A percentile compares a stretch with the other conserved stretches of the same genome.
These are phyloP conservation scores for Lactifluus subvellereus DNA, from an alignment of 768 basidiomycete genomes.

Conservation along the genomic window DNA sequence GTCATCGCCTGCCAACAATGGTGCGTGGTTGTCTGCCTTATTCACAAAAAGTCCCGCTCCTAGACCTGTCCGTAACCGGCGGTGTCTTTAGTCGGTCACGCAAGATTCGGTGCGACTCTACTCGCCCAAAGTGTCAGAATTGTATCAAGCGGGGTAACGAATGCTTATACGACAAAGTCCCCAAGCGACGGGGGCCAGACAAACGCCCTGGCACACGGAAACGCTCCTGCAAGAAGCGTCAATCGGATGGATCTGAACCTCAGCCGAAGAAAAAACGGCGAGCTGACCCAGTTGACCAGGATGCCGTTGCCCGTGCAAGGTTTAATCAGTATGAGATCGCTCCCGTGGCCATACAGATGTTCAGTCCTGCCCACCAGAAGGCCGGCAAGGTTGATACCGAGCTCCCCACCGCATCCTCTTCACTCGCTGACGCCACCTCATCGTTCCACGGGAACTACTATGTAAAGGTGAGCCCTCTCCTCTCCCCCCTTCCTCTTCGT, in stretches of 20 bases:
- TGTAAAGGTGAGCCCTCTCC: conserved; percentile 13
- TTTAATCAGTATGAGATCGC: conserved; percentile 17
- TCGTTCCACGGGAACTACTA: conserved; percentile 17
- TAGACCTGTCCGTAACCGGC: conserved; percentile 14
- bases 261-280: conserved; percentile 34
- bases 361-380: conserved; percentile 7
- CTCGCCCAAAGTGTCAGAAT: conserved; percentile 74
- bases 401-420: conserved; percentile 7
- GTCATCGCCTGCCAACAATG: conserved; percentile 85
- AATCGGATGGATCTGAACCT: conserved; percentile 43
- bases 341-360: conserved; percentile 11
- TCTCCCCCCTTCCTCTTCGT: neutral
- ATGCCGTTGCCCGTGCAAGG: neutral
- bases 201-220: conserved; percentile 80
- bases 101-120: conserved; percentile 85
- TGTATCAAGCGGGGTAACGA: conserved; percentile 71
- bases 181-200: conserved; percentile 81
- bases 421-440: neutral
- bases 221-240: conserved; percentile 79
- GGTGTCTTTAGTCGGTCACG: conserved; percentile 57
- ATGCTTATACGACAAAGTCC: conserved; percentile 74
- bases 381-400: conserved; percentile 8
- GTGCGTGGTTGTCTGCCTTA: conserved; percentile 43
- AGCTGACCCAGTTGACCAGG: conserved; percentile 23
- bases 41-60: conserved; percentile 28